phyloP scores from a whole-genome alignment of 2,329 filamentous ascomycete genomes.

The Cryphonectria parasitica region DNA sequence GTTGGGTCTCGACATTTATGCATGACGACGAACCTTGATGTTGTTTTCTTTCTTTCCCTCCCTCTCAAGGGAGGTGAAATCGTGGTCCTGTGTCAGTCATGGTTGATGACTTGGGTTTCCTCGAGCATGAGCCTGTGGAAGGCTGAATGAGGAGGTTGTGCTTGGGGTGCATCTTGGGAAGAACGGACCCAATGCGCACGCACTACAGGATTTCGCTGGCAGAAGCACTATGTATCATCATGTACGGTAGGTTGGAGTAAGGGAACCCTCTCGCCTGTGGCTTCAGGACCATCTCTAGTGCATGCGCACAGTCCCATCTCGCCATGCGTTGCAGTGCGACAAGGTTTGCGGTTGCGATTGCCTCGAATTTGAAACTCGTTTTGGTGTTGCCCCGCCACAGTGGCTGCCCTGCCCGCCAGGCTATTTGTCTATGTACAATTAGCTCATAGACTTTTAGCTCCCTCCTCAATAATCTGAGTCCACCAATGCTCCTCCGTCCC shows the following conservation, averaged over 20 bases:
- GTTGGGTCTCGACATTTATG: slow-evolving; percentile 63
- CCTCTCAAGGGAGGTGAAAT: not conserved
- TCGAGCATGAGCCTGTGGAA: not conserved
- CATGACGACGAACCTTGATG: not conserved
- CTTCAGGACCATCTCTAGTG: not conserved
- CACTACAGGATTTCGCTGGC: not conserved
- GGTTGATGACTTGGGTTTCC: not conserved
- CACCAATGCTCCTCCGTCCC: not conserved
- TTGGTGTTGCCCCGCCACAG: not conserved
- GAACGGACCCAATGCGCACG: too few relatives aligned
- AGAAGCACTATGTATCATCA: not conserved
- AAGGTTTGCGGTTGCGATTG: not conserved
- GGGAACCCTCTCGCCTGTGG: not conserved
- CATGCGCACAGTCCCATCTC: not conserved
- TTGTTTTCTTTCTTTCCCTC: not conserved
- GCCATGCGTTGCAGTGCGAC: not conserved
- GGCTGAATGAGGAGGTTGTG: not conserved
- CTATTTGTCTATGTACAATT: slow-evolving; percentile 8
- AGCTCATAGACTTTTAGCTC: slow-evolving; percentile 14
- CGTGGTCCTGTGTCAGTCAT: not conserved
- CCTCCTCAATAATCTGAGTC: not conserved
- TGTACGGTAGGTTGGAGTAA: not conserved
- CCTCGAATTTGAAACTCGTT: slow-evolving; percentile 14
- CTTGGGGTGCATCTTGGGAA: not conserved
- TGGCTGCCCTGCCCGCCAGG: slow-evolving; percentile 4